Evolutionary conservation across 352 stramenopile species (phyloP).

Genomic region (Globisporangium megalacanthum): DNA sequence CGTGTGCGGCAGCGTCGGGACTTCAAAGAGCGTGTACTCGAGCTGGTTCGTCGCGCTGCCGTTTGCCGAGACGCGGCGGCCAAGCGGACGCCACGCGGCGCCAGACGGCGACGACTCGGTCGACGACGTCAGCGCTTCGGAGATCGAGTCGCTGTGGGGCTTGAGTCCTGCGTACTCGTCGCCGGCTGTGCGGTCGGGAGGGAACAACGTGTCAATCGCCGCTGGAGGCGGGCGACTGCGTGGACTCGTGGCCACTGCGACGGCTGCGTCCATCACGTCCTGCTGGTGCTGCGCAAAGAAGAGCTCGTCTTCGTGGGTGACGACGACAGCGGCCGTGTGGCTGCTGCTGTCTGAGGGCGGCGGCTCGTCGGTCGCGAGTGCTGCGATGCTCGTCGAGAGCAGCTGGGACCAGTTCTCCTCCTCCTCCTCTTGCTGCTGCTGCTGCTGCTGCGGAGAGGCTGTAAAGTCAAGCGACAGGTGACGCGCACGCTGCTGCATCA

Average conservation of each 20-base stretch:
- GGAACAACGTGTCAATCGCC: slow-evolving; percentile 13
- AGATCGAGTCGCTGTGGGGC: slow-evolving; percentile 37
- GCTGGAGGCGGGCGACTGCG: background rate
- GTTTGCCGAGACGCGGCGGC: slow-evolving; percentile 27
- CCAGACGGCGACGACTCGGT: slow-evolving; percentile 26
- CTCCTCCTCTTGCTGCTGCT: slow-evolving; percentile 12
- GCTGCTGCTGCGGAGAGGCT: slow-evolving; percentile 18
- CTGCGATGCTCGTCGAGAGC: slow-evolving; percentile 59
- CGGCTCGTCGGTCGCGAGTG: slow-evolving; percentile 32
- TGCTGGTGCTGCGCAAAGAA: slow-evolving; percentile 20
- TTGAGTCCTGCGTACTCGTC: slow-evolving; percentile 23
- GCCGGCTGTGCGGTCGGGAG: background rate
- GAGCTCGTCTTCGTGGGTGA: slow-evolving; percentile 3
- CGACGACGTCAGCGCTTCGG: slow-evolving; percentile 28
- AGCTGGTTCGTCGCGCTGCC: slow-evolving; percentile 15
- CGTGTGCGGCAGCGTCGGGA: slow-evolving; percentile 24
- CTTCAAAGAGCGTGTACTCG: slow-evolving; percentile 13
- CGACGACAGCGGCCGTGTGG: background rate
- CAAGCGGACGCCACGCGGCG: slow-evolving; percentile 41
- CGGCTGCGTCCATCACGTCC: slow-evolving; percentile 14
- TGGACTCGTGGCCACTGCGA: slow-evolving; percentile 14
- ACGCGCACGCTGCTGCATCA: slow-evolving; percentile 57
- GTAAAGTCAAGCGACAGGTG: slow-evolving; percentile 58
- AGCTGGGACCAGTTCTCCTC: slow-evolving; percentile 59
- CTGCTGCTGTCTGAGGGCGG: background rate